Conservation (phyloP, 2,329 filamentous ascomycete species). For the Epicoccum sorghinum region DNA sequence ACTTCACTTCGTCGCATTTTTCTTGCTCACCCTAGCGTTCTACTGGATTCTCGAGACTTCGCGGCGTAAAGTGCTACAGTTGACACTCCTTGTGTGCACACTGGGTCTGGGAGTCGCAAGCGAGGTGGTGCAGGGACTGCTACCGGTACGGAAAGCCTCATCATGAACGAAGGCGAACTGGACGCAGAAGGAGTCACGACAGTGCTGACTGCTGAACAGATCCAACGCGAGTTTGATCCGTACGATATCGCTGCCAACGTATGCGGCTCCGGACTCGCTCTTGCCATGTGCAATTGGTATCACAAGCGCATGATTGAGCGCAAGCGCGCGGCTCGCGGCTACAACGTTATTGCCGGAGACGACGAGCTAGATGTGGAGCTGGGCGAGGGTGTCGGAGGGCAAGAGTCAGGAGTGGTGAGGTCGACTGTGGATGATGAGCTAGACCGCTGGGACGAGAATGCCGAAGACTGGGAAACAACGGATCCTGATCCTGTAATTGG, state of each 20-base stretch:
- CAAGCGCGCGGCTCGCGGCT: conserved; percentile 74
- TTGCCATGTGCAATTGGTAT: conserved; percentile 85
- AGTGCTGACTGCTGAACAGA: conserved; percentile 33
- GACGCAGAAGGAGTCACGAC: too few species aligned
- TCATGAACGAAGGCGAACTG: neutral
- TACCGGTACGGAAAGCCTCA: conserved; percentile 58
- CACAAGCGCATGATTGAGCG: conserved; percentile 95
- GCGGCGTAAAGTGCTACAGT: conserved; percentile 80
- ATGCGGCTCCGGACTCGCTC: conserved; percentile 72
- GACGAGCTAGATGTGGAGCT: conserved; percentile 73
- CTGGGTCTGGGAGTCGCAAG: conserved; percentile 73
- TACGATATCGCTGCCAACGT: conserved; percentile 90
- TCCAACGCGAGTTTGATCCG: conserved; percentile 68
- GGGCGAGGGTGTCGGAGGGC: conserved; percentile 63
- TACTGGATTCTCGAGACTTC: conserved; percentile 97
- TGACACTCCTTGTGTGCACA: conserved; percentile 83
- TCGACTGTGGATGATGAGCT: conserved; percentile 75
- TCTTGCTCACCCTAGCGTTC: conserved; percentile 82
- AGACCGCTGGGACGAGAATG: conserved; percentile 94
- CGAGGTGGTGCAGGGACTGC: conserved; percentile 74
- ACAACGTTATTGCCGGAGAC: conserved; percentile 71
- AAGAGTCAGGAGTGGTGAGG: conserved; percentile 68
- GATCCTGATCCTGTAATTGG: conserved; percentile 46
- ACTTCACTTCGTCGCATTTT: conserved; percentile 87
- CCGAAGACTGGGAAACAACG: conserved; percentile 69